These are phyloP conservation scores for Alopecurus myosuroides DNA, from an alignment of 176 grass and related monocot genomes.

Conservation along the genomic window DNA sequence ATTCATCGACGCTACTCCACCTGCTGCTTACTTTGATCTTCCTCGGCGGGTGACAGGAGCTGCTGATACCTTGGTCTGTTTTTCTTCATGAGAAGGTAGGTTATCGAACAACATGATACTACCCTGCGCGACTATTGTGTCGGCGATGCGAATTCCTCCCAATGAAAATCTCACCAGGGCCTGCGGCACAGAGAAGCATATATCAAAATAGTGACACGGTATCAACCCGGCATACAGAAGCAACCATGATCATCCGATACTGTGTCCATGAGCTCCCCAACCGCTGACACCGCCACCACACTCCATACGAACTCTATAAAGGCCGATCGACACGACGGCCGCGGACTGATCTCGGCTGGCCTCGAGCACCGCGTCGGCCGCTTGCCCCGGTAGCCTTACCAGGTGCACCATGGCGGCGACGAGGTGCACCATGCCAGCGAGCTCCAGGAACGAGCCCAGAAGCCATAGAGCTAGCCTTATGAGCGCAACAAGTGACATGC, in stretches of 20 bases:
- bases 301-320: too few relatives aligned
- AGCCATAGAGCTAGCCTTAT: too few relatives aligned
- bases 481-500: too few relatives aligned
- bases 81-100: conserved; percentile 86
- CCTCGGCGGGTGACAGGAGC: conserved; percentile 41
- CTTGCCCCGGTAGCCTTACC: too few relatives aligned
- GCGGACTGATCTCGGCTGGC: too few relatives aligned
- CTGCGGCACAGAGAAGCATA: conserved; percentile 32
- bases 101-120: conserved; percentile 84
- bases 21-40: conserved; percentile 36
- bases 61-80: conserved; percentile 89
- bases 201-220: background rate
- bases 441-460: too few relatives aligned
- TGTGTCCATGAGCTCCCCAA: too few relatives aligned
- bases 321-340: too few relatives aligned
- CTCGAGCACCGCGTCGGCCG: too few relatives aligned
- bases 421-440: too few relatives aligned
- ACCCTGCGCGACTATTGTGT: conserved; percentile 65
- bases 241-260: background rate
- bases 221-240: background rate
- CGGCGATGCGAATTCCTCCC: conserved; percentile 58
- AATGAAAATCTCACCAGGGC: conserved; percentile 80
- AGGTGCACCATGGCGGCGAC: too few relatives aligned
- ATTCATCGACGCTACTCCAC: background rate
- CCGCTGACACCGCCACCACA: too few relatives aligned